These are phyloP conservation scores for Apiospora saccharicola DNA, from an alignment of 2,329 filamentous ascomycete species.

Conservation along the genomic window DNA sequence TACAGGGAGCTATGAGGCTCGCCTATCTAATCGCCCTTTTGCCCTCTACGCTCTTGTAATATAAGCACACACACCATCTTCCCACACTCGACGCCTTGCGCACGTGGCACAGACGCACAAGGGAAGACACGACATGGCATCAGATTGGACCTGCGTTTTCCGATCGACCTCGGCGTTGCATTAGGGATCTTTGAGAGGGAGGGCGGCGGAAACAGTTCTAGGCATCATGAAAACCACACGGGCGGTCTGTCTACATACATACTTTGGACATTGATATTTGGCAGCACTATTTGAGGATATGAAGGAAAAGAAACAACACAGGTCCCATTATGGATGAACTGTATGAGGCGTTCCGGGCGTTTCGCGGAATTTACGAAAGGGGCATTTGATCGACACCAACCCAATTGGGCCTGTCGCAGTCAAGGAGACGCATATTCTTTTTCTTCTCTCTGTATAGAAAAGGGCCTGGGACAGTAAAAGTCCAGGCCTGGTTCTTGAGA, in stretches of 20 bases:
- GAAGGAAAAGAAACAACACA: background rate
- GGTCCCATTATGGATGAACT: conserved; percentile 7
- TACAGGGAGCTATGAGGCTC: conserved; percentile 77
- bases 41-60: conserved; percentile 7
- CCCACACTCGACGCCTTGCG: background rate
- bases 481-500: background rate
- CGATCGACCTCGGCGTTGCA: conserved; percentile 21
- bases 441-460: background rate
- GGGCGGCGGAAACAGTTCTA: background rate
- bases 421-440: background rate
- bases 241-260: conserved; percentile 11
- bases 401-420: background rate
- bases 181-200: background rate
- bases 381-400: background rate
- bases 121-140: conserved; percentile 10
- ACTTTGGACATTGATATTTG: conserved; percentile 9
- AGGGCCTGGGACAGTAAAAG: background rate
- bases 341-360: conserved; percentile 15
- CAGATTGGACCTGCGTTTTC: conserved; percentile 16
- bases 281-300: conserved; percentile 1
- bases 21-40: background rate
- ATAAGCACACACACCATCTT: conserved; percentile 1
- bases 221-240: conserved; percentile 4
- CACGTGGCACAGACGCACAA: background rate
- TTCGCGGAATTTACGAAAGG: background rate